Conservation (phyloP, 2,329 filamentous ascomycete species). For the Penicillium sp. region DNA sequence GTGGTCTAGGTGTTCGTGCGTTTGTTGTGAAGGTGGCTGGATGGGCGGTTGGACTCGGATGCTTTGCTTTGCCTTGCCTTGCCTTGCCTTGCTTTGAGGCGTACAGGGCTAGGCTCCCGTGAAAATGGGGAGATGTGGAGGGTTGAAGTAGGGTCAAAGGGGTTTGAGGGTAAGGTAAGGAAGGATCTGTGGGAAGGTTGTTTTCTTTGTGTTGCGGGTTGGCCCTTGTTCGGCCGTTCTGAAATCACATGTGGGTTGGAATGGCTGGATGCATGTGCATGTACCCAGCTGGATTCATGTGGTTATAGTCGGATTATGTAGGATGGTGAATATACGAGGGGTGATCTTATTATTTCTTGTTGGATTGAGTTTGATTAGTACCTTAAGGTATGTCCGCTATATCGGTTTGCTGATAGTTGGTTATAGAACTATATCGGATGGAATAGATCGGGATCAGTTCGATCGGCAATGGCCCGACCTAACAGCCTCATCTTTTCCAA, state of each 20-base stretch:
- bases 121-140: neutral
- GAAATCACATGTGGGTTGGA: conserved; percentile 13
- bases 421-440: neutral
- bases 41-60: conserved; percentile 18
- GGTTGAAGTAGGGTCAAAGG: neutral
- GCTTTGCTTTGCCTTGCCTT: conserved; percentile 19
- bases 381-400: neutral
- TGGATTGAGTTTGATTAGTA: neutral
- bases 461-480: conserved; percentile 16
- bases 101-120: conserved; percentile 9
- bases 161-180: neutral
- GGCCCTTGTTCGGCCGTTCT: conserved; percentile 1
- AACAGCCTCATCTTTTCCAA: conserved; percentile 21
- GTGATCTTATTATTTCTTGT: neutral
- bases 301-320: too few species aligned
- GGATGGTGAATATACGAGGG: neutral
- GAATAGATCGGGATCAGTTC: neutral
- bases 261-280: neutral
- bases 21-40: conserved; percentile 21
- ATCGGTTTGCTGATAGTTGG: neutral
- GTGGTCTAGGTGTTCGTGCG: neutral
- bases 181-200: too few species aligned
- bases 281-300: conserved; percentile 2
- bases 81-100: conserved; percentile 4
- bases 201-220: neutral